phyloP scores from a whole-genome alignment of 2,329 filamentous ascomycete species.

The Pyrenochaeta sp. region DNA sequence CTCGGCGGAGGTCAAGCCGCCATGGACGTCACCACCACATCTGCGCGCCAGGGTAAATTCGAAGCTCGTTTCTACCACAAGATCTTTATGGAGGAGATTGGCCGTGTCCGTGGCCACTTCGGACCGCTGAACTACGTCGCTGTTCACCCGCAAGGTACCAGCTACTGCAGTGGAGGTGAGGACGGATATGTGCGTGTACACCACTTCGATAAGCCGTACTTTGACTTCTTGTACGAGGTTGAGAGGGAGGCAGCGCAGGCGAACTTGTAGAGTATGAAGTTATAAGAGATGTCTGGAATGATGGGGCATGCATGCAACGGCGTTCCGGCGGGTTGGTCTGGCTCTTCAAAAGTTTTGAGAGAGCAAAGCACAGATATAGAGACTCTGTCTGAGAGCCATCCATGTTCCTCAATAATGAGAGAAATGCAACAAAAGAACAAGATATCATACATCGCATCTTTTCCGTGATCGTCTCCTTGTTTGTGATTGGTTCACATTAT shows the following conservation, averaged over 20 bases:
- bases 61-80: constrained; percentile 99
- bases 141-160: constrained; percentile 87
- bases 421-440: not conserved
- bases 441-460: not conserved
- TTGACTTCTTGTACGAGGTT: constrained; percentile 98
- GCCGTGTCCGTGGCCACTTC: constrained; percentile 95
- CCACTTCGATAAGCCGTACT: constrained; percentile 98
- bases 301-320: constrained; percentile 47
- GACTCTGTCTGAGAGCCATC: constrained; percentile 13
- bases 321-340: constrained; percentile 42
- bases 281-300: constrained; percentile 27
- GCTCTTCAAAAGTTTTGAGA: constrained; percentile 33
- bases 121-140: constrained; percentile 96
- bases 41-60: constrained; percentile 96
- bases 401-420: constrained; percentile 5
- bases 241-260: constrained; percentile 74
- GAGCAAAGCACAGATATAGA: constrained; percentile 23
- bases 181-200: constrained; percentile 98
- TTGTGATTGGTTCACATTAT: not conserved
- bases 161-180: constrained; percentile 95
- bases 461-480: not conserved
- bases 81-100: constrained; percentile 98
- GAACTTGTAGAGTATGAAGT: constrained; percentile 41
- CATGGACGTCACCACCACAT: constrained; percentile 97
- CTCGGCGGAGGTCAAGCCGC: constrained; percentile 97